These are phyloP conservation scores for Stachybotrys chartarum DNA, from an alignment of 2,329 filamentous ascomycete species.

Conservation along the genomic window DNA sequence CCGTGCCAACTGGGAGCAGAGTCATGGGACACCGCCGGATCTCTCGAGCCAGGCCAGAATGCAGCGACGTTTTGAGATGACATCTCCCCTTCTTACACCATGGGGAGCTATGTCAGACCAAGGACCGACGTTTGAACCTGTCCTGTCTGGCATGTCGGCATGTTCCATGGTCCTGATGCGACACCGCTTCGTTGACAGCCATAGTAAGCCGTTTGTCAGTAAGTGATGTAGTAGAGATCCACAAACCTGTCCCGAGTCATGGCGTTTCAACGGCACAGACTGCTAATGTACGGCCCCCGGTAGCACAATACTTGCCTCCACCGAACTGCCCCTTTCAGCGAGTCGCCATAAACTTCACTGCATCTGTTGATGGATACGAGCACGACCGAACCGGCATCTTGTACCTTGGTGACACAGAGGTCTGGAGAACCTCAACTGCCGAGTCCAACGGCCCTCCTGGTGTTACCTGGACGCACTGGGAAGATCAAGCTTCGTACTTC, in stretches of 20 bases:
- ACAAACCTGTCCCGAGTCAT: not conserved
- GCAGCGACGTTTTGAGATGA: not conserved
- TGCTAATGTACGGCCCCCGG: constrained; percentile 4
- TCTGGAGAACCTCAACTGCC: constrained; percentile 79
- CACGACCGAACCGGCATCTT: constrained; percentile 71
- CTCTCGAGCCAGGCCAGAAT: too few relatives aligned
- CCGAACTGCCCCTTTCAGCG: constrained; percentile 65
- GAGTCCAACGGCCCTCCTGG: constrained; percentile 61
- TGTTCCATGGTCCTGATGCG: constrained; percentile 49
- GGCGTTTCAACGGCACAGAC: not conserved
- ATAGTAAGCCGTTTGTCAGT: constrained; percentile 68
- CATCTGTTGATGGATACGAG: constrained; percentile 63
- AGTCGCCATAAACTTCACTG: constrained; percentile 70
- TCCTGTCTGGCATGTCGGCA: not conserved
- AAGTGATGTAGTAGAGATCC: constrained; percentile 17
- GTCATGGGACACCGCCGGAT: not conserved
- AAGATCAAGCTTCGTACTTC: constrained; percentile 69
- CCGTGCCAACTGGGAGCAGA: not conserved
- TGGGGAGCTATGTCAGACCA: not conserved
- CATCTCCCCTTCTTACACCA: not conserved
- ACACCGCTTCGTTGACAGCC: constrained; percentile 64
- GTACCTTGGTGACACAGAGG: constrained; percentile 69
- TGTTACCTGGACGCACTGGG: constrained; percentile 69
- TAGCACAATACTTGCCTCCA: constrained; percentile 31
- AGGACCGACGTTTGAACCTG: not conserved